Evolutionary conservation across 495 filamentous ascomycete species (phyloP).

Genomic region (Darksidea phi): DNA sequence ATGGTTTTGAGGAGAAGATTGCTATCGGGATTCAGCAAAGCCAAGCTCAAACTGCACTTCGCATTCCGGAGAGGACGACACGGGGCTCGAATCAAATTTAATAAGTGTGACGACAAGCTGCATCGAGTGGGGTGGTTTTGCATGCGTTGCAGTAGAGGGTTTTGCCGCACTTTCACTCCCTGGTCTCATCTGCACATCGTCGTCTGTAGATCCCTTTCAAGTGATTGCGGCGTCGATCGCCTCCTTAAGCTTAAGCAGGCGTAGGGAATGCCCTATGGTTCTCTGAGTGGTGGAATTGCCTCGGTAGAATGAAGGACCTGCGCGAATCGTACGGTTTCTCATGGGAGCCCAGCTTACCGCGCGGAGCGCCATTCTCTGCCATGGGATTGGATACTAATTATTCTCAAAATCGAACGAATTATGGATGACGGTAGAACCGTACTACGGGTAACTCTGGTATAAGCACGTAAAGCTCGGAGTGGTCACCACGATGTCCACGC

Average conservation of each 20-base stretch:
- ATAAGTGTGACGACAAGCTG: slow-evolving; percentile 26
- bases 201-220: slow-evolving; percentile 13
- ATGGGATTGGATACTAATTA: slow-evolving; percentile 1
- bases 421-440: neutral
- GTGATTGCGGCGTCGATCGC: slow-evolving; percentile 22
- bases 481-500: too few relatives aligned
- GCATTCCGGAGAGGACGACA: neutral
- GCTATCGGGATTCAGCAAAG: too few relatives aligned
- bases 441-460: neutral
- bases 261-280: neutral
- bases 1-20: too few relatives aligned
- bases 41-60: neutral
- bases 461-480: too few relatives aligned
- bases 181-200: neutral
- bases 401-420: neutral
- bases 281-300: slow-evolving; percentile 25
- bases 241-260: slow-evolving; percentile 4
- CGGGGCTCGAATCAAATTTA: slow-evolving; percentile 26
- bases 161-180: neutral
- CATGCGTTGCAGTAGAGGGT: slow-evolving; percentile 23
- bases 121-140: slow-evolving; percentile 5
- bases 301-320: slow-evolving; percentile 27
- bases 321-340: slow-evolving; percentile 13
- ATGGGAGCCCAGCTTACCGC: slow-evolving; percentile 19
- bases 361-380: slow-evolving; percentile 22